phyloP scores from a whole-genome alignment of 768 basidiomycete genomes.

The Termitomyces sp. region DNA sequence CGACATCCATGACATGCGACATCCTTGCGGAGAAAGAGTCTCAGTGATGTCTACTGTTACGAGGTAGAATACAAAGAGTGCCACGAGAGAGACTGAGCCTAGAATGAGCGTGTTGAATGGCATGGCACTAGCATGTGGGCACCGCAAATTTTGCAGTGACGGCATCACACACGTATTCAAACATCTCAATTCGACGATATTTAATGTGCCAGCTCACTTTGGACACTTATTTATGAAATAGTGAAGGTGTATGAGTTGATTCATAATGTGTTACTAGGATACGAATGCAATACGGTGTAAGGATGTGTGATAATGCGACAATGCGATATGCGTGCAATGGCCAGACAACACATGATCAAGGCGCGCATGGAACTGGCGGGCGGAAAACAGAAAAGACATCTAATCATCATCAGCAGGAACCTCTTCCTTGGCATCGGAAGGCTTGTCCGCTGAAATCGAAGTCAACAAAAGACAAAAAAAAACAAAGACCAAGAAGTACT shows the following conservation, averaged over 20 bases:
- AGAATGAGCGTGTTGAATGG: slow-evolving; percentile 25
- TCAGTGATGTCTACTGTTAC: slow-evolving; percentile 38
- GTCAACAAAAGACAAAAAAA: neutral
- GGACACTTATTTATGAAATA: neutral
- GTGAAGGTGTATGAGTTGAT: slow-evolving; percentile 3
- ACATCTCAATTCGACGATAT: neutral
- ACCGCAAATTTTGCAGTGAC: neutral
- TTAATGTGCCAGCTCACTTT: neutral
- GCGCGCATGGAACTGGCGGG: slow-evolving; percentile 12
- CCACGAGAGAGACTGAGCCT: slow-evolving; percentile 28
- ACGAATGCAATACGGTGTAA: slow-evolving; percentile 13
- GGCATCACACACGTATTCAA: neutral
- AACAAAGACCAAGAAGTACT: slow-evolving; percentile 19
- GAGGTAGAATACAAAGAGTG: slow-evolving; percentile 32
- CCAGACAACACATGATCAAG: slow-evolving; percentile 13
- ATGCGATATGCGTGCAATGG: slow-evolving; percentile 15
- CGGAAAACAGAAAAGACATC: slow-evolving; percentile 22
- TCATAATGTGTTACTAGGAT: slow-evolving; percentile 12
- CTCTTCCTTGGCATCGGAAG: slow-evolving; percentile 66
- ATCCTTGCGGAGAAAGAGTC: slow-evolving; percentile 80
- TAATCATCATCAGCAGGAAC: slow-evolving; percentile 62
- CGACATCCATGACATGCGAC: slow-evolving; percentile 95
- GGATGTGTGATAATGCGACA: slow-evolving; percentile 16
- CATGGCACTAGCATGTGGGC: slow-evolving; percentile 14
- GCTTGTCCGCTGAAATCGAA: slow-evolving; percentile 51